These are phyloP conservation scores for Nigrospora oryzae DNA, from an alignment of 2,329 filamentous ascomycete genomes.

Conservation along the genomic window DNA sequence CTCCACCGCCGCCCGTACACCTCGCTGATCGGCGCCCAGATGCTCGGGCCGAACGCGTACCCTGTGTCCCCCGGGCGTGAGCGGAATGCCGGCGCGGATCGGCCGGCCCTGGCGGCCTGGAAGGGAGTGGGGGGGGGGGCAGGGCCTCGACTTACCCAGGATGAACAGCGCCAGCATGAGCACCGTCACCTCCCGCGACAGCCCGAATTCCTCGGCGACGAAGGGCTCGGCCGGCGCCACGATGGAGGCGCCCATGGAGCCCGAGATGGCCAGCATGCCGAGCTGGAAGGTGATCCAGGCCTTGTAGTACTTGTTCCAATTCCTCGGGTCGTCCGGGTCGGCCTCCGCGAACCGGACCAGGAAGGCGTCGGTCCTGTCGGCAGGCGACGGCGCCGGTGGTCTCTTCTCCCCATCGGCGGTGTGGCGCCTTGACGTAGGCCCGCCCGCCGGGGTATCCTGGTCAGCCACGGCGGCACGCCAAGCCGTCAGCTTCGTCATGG, in stretches of 20 bases:
- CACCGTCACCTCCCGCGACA: conserved; percentile 33
- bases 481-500: too few relatives aligned
- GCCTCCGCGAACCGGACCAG: conserved; percentile 9
- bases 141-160: conserved; percentile 9
- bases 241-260: conserved; percentile 40
- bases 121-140: not conserved
- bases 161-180: conserved; percentile 37
- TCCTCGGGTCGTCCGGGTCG: conserved; percentile 35
- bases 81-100: too few relatives aligned
- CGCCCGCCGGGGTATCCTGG: too few relatives aligned
- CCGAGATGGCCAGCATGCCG: conserved; percentile 39
- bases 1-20: conserved; percentile 33
- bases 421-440: not conserved
- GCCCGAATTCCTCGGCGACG: conserved; percentile 31
- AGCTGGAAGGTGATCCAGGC: conserved; percentile 38
- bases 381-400: not conserved
- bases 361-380: not conserved
- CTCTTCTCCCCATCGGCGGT: not conserved
- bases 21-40: conserved; percentile 33
- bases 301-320: conserved; percentile 33
- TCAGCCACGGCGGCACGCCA: too few relatives aligned
- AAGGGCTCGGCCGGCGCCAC: conserved; percentile 34
- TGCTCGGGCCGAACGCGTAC: conserved; percentile 26
- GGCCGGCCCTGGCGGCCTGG: too few relatives aligned
- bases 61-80: not conserved